Evolutionary conservation across 2,329 filamentous ascomycete genomes (phyloP), one percentile per base, ranked within the genome.

Genomic region (Dactylellina haptotyla): DNA sequence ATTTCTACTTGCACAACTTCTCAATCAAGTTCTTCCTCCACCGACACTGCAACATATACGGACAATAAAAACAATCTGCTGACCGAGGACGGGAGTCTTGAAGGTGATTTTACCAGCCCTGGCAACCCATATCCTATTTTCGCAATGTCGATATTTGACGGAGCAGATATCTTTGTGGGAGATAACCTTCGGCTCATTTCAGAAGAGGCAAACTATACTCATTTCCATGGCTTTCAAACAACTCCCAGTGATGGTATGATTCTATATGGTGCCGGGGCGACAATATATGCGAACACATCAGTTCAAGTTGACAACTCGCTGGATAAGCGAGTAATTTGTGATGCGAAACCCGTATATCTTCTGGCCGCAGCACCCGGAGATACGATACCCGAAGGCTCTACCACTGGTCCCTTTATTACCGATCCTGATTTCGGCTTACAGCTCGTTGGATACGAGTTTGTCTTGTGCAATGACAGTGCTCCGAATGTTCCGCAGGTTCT

Each of bases 251-350:
- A 63, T n/a, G 32, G 51, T 18, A 51, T 71, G 58, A 32, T 58
- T 6, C 26, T 65, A 23, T 61, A 65, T 32, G 67, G 67, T 10
- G 32, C 30, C 8, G 37, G 41, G 4, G 64, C 57, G 2, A 46
- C 20, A 1, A 26, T 72, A n/a, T 72, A 59, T 34, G 67, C 67
- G 8, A 72, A 72, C 34, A 72, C 59, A 1, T 65, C 59, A 0
- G 67, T 65, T 10, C 32, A 43, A 12, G 37, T 53, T 10, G 45
- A 57, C 4, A 53, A 72, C 18, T 26, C 14, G 1, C 14, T 28
- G 2, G 34, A 51, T 20, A 32, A 61, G 8, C 59, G 67, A 0
- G 43, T 59, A 8, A 48, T 72, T 1, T 72, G 59, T 20, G 53
- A 65, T 53, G 46, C 28, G 5, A 25, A 26, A 10, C 59, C 51